phyloP scores from a whole-genome alignment of 352 stramenopile genomes.

The Albugo laibachii region DNA sequence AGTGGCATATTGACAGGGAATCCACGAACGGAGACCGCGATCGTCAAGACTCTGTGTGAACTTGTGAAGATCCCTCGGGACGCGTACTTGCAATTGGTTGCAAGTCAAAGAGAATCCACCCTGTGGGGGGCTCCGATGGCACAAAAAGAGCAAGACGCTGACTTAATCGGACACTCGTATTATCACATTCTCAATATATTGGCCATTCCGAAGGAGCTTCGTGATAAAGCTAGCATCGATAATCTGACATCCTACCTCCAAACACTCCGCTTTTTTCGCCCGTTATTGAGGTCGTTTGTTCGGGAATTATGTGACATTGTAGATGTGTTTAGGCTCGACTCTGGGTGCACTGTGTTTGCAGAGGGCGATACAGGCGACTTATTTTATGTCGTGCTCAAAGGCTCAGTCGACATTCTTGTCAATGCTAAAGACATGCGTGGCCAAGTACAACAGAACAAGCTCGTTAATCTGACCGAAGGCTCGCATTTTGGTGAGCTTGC shows the following conservation, averaged over 20 bases:
- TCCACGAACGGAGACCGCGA: conserved; percentile 29
- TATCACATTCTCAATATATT: conserved; percentile 31
- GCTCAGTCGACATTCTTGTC: conserved; percentile 47
- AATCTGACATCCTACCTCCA: conserved; percentile 49
- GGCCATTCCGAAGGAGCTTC: conserved; percentile 22
- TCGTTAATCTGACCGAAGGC: conserved; percentile 49
- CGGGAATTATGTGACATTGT: conserved; percentile 47
- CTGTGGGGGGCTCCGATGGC: conserved; percentile 11
- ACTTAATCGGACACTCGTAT: background rate
- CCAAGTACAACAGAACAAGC: conserved; percentile 32
- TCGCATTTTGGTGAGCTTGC: conserved; percentile 48
- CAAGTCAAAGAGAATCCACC: conserved; percentile 50
- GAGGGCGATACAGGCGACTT: conserved; percentile 48
- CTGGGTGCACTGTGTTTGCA: conserved; percentile 25
- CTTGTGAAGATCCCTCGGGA: conserved; percentile 40
- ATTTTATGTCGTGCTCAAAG: conserved; percentile 63
- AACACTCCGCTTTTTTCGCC: conserved; percentile 61
- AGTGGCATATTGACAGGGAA: conserved; percentile 40
- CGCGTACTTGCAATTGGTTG: conserved; percentile 28
- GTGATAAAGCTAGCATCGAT: conserved; percentile 28
- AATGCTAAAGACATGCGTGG: conserved; percentile 27
- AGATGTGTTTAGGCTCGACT: conserved; percentile 21
- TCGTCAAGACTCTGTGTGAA: conserved; percentile 27
- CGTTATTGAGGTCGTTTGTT: conserved; percentile 31
- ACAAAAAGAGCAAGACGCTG: conserved; percentile 11